Percentiles rank a stretch among this genome's conserved stretches.
These are phyloP conservation scores for Diaporthe vaccinii DNA, from an alignment of 2,329 filamentous ascomycete genomes.

Conservation along the genomic window DNA sequence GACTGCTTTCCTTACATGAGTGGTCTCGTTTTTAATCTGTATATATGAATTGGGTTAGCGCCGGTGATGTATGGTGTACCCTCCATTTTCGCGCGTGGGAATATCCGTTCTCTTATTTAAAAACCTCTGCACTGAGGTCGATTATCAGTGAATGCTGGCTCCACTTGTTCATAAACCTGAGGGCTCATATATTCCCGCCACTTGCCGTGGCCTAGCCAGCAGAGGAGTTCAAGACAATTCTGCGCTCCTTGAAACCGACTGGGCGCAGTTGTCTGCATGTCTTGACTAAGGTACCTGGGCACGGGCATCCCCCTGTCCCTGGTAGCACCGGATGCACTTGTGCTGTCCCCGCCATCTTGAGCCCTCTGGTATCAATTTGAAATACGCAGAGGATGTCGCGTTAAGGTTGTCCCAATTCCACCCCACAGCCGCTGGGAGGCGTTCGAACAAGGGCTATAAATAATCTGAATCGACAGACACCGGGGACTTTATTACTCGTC, in stretches of 20 bases:
- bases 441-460: not conserved
- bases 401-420: not conserved
- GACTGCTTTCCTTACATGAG: not conserved
- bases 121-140: not conserved
- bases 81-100: too few species aligned
- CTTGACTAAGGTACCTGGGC: constrained; percentile 11
- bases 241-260: constrained; percentile 22
- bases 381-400: not conserved
- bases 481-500: not conserved
- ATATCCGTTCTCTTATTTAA: too few species aligned
- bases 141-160: not conserved
- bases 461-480: not conserved
- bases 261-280: constrained; percentile 18
- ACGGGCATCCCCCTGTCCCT: not conserved
- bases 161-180: not conserved
- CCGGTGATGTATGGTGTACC: too few species aligned
- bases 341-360: not conserved
- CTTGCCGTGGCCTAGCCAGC: not conserved
- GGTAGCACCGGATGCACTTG: too few species aligned
- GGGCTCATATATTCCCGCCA: constrained; percentile 7
- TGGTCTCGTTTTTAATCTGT: too few species aligned
- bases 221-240: not conserved
- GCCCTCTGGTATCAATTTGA: not conserved
- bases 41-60: too few species aligned
- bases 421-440: not conserved